phyloP scores from a whole-genome alignment of 2,329 filamentous ascomycete genomes.

The Aspergillus fischeri region DNA sequence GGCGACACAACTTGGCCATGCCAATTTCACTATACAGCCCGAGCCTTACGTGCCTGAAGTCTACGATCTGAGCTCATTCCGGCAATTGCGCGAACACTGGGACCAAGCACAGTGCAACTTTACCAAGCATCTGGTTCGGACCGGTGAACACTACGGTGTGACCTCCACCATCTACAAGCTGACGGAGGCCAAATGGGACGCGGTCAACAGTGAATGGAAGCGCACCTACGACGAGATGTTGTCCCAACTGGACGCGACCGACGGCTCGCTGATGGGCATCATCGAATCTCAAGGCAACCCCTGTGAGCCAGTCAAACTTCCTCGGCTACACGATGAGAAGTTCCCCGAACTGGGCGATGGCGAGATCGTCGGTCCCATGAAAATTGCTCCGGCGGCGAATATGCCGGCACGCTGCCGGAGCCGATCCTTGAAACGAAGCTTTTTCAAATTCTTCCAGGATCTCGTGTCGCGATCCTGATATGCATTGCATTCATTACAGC shows the following conservation, averaged over 20 bases:
- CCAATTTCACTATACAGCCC: constrained; percentile 85
- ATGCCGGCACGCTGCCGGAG: constrained; percentile 42
- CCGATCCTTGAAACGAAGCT: constrained; percentile 39
- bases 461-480: constrained; percentile 32
- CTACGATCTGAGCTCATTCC: constrained; percentile 58
- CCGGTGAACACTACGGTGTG: constrained; percentile 82
- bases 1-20: constrained; percentile 81
- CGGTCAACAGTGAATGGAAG: constrained; percentile 73
- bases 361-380: constrained; percentile 92
- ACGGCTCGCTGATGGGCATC: constrained; percentile 35
- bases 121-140: constrained; percentile 81
- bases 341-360: constrained; percentile 85
- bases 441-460: constrained; percentile 43
- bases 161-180: constrained; percentile 85
- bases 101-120: constrained; percentile 79
- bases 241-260: constrained; percentile 40
- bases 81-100: constrained; percentile 73
- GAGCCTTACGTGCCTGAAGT: constrained; percentile 69
- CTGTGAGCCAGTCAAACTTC: constrained; percentile 49
- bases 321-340: constrained; percentile 58
- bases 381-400: constrained; percentile 36
- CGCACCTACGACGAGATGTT: constrained; percentile 63
- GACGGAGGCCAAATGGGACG: constrained; percentile 84
- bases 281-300: constrained; percentile 36
- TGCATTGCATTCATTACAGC: neutral